phyloP scores from a whole-genome alignment of 1,139 yeast genomes.

The Debaryomycetaceae sp. region DNA sequence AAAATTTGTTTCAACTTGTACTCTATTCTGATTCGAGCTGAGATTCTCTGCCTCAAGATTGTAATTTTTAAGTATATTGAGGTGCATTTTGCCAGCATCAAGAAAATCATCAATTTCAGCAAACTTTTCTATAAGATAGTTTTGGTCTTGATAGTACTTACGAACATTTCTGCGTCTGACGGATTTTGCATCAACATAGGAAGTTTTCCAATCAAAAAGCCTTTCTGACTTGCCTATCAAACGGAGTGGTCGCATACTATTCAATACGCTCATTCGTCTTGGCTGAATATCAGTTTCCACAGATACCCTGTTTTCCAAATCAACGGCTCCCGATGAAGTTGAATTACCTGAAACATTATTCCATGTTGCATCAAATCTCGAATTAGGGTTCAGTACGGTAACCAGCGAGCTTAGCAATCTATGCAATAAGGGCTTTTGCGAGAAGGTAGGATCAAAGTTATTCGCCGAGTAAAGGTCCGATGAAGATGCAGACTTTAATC shows the following conservation, averaged over 20 bases:
- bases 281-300: conserved; percentile 20
- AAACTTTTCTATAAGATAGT: conserved; percentile 47
- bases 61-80: conserved; percentile 61
- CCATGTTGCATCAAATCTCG: conserved; percentile 13
- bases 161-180: conserved; percentile 22
- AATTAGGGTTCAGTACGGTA: conserved; percentile 29
- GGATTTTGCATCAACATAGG: conserved; percentile 18
- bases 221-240: conserved; percentile 53
- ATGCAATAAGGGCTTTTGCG: conserved; percentile 22
- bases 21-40: conserved; percentile 17
- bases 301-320: conserved; percentile 15
- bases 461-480: conserved; percentile 1
- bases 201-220: conserved; percentile 48
- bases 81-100: conserved; percentile 66
- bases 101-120: conserved; percentile 59
- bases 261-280: conserved; percentile 18
- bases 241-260: conserved; percentile 41
- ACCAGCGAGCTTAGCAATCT: conserved; percentile 27
- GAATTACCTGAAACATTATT: conserved; percentile 6
- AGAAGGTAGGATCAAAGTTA: neutral
- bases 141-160: conserved; percentile 49
- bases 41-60: conserved; percentile 26
- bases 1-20: conserved; percentile 9
- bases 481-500: conserved; percentile 1
- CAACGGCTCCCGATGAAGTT: conserved; percentile 8